Base-by-base conservation (phyloP, 345 rosid genomes). In the Diplotaxis tenuifolia region DNA sequence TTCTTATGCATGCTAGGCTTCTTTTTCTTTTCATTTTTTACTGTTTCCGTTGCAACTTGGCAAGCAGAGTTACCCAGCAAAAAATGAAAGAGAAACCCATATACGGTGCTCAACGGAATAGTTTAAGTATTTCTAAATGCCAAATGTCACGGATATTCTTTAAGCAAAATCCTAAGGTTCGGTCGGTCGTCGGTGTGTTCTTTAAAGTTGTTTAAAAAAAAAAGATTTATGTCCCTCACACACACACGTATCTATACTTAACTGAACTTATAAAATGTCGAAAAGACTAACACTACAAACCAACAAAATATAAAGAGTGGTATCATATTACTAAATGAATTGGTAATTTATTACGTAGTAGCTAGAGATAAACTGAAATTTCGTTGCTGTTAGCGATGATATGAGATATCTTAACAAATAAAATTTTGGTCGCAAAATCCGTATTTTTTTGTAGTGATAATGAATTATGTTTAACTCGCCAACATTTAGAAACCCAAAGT, bases 131-230 rank as follows among this genome's bases (percentile, higher is more conserved):
- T 25, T 25, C 28, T 20, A 60, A 9, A 71, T 52, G 68, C 40
- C 61, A 71, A 36, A 52, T 71, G 20, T 71, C 61, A 61, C 38
- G 61, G 67, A 61, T 22, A 12, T 15, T 47, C 60, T 50, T n/a
- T 50, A n/a, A 42, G 36, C 9, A 49, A 61, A 32, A 32, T 14
- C 62, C 55, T 22, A 62, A 71, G 38, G 52, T 59, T 70, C 22
- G 47, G 65, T 59, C 7, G 74, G 72, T 55, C 29, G 66, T 45
- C 7, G 74, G 72, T 55, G 62, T 36, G 72, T 23, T 54, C 29
- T 14, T 66, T 19, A 4, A 52, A 20, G 20, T 12, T 56, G 15
- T 53, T 53, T 21, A 9, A 1, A 4, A 9, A 6, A n/a, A n/a
- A 20, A 53, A 7, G 49, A 42, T 14, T 14, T 14, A 49, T 50